Evolutionary conservation across 2,329 filamentous ascomycete species (phyloP), one percentile per base, ranked within the genome.

Genomic region (Trichoderma sp.): DNA sequence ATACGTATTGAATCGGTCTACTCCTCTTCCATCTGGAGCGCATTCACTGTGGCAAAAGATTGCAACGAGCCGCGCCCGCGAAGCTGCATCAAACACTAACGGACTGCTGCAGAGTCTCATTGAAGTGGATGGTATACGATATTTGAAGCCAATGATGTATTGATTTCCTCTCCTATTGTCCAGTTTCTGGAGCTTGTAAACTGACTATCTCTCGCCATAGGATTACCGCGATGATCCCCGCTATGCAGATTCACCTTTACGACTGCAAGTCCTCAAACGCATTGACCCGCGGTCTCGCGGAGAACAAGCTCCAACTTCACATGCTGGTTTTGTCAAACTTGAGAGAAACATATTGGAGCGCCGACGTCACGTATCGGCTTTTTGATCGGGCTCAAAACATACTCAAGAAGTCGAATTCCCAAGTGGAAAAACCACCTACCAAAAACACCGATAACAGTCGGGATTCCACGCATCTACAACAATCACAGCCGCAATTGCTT

Each of bases 231-330:
- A 64, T 72, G 59, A 64, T 64, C n/a, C 59, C 69, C 3, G 56
- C 56, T 9, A 63, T 71, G 68, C 68, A 71, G 53, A 71, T 71
- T 24, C 68, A 71, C 38, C 56, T 71, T 12, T 50, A 63, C n/a
- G 68, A 71, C 27, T 71, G 38, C 50, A 71, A 71, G 33, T 71
- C 68, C 8, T 3, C 56, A 59, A 71, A 71, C 18, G 11, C 59
- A 12, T 50, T 71, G 21, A 71, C 59, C 16, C 53, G 67, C n/a
- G 67, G 53, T 11, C 67, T 71, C 6, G 67, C 53, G 16, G 67
- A 62, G 50, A 62, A 62, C 24, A 71, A 71, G 27, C 67, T 71
- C 6, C 53, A 59, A 14, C 67, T 71, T 29, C 24, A 71, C 35
- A 71, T 71, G 53, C 53, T 71, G n/a, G 53, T 71, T 29, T 56